Evolutionary conservation across 2,329 filamentous ascomycete species (phyloP).

Genomic region (Apiospora saccharicola): DNA sequence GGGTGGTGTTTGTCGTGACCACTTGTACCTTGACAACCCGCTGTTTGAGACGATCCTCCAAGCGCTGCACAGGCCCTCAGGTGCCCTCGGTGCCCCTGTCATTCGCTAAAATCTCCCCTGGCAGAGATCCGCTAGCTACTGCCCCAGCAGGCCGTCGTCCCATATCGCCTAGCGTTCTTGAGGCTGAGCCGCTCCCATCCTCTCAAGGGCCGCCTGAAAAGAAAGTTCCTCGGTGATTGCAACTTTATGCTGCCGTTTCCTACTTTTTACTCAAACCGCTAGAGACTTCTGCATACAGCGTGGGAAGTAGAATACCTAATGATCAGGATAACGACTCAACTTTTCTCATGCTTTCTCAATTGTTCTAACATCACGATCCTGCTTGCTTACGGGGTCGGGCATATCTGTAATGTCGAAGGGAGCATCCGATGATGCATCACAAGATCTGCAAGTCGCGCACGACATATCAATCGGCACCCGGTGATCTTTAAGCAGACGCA

Average conservation of each 20-base stretch:
- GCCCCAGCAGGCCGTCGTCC: constrained; percentile 9
- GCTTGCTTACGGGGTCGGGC: neutral
- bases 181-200: constrained; percentile 19
- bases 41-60: constrained; percentile 1
- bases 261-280: neutral
- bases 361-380: neutral
- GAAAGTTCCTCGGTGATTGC: constrained; percentile 18
- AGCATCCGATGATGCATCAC: neutral
- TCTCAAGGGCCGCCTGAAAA: neutral
- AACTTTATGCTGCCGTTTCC: neutral
- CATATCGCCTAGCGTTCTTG: constrained; percentile 8
- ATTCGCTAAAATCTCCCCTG: neutral
- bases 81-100: neutral
- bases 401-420: neutral
- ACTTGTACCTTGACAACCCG: neutral
- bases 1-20: neutral
- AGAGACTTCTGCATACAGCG: neutral
- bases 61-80: constrained; percentile 4
- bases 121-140: neutral
- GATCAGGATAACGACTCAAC: neutral
- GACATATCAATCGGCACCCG: neutral
- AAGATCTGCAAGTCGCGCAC: constrained; percentile 2
- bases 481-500: neutral
- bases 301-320: neutral
- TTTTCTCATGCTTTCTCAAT: neutral